Evolutionary conservation across 495 filamentous ascomycete species (phyloP).

Genomic region (Staphylotrichum longicolle): DNA sequence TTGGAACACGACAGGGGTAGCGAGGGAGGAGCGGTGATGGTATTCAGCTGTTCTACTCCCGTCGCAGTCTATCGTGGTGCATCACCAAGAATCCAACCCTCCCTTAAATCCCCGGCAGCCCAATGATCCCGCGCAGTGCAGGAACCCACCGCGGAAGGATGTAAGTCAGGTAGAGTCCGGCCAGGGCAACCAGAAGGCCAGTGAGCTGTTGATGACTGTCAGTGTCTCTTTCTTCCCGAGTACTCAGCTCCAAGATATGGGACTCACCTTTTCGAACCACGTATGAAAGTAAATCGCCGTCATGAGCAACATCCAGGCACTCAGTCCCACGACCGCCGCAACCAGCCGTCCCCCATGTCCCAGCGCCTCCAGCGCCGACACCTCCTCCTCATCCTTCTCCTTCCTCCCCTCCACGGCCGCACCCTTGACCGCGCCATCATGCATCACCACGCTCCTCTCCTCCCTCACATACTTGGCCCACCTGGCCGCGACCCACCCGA

Average conservation of each 20-base stretch:
- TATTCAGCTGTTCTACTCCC: constrained; percentile 10
- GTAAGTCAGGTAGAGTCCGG: constrained; percentile 69
- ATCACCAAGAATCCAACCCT: background rate
- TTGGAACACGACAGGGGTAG: background rate
- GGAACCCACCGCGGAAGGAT: constrained; percentile 68
- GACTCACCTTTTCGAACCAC: constrained; percentile 89
- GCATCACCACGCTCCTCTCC: constrained; percentile 58
- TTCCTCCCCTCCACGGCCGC: constrained; percentile 43
- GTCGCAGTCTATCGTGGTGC: constrained; percentile 1
- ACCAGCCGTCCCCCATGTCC: constrained; percentile 48
- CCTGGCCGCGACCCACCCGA: constrained; percentile 58
- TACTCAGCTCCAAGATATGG: no score
- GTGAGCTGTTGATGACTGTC: constrained; percentile 53
- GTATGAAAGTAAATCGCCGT: constrained; percentile 97
- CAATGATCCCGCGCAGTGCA: constrained; percentile 62
- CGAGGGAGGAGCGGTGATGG: background rate
- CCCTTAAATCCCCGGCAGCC: constrained; percentile 65
- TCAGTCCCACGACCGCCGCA: constrained; percentile 58
- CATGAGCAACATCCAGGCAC: constrained; percentile 96
- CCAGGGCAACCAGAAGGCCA: constrained; percentile 66
- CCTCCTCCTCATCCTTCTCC: constrained; percentile 30
- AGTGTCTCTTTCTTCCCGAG: background rate
- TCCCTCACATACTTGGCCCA: constrained; percentile 41
- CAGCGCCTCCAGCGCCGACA: constrained; percentile 31
- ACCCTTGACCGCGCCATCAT: constrained; percentile 57